Evolutionary conservation across 371 early-diverging fungal genomes (phyloP).

Genomic region (Mortierella sp.): DNA sequence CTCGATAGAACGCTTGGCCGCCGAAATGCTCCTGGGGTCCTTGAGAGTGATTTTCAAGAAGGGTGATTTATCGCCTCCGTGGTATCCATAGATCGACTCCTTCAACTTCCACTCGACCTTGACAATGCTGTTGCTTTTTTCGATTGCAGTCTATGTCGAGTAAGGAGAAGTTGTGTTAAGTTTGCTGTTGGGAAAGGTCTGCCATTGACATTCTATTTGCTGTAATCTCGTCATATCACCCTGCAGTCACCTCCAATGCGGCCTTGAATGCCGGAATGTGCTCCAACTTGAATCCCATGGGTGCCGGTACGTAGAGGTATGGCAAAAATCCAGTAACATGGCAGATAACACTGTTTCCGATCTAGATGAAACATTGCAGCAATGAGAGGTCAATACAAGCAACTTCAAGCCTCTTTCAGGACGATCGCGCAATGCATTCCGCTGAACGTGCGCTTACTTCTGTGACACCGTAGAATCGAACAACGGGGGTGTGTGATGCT

Average conservation of each 20-base stretch:
- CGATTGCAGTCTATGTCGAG: constrained; percentile 30
- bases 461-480: constrained; percentile 93
- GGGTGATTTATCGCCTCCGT: constrained; percentile 76
- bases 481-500: constrained; percentile 63
- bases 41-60: constrained; percentile 78
- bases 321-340: constrained; percentile 95
- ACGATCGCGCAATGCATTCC: too few species aligned
- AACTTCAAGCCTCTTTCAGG: too few species aligned
- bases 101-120: constrained; percentile 77
- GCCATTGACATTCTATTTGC: too few species aligned
- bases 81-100: constrained; percentile 87
- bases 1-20: constrained; percentile 59
- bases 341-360: constrained; percentile 90
- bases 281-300: constrained; percentile 76
- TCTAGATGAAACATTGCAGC: constrained; percentile 56
- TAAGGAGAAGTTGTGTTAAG: background rate
- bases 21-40: constrained; percentile 67
- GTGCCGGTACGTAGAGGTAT: constrained; percentile 97
- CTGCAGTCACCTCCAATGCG: constrained; percentile 69
- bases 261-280: constrained; percentile 69
- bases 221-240: background rate
- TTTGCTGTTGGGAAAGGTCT: background rate
- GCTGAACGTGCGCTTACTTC: constrained; percentile 65
- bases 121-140: constrained; percentile 60
- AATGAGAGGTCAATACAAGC: background rate